Conservation (phyloP, 2,329 filamentous ascomycete genomes). For the Clonostachys rhizophaga region DNA sequence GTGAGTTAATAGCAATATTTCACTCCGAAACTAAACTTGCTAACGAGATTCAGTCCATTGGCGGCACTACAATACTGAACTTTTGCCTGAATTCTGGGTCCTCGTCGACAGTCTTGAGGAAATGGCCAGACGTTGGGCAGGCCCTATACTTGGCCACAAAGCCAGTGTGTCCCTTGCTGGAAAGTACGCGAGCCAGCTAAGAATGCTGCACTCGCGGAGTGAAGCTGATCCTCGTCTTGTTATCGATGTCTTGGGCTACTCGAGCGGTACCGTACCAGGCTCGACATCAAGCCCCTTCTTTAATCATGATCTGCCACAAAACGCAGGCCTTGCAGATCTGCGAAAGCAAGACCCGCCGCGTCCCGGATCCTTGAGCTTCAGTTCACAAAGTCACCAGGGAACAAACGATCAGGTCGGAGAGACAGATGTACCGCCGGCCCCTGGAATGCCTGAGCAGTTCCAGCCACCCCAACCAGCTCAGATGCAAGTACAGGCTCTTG, state of each 20-base stretch:
- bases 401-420: not conserved
- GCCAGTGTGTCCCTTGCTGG: slow-evolving; percentile 8
- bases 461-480: no score
- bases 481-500: no score
- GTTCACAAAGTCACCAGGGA: no score
- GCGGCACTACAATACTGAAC: slow-evolving; percentile 13
- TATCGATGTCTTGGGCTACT: slow-evolving; percentile 11
- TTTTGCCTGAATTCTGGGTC: slow-evolving; percentile 16
- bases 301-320: not conserved
- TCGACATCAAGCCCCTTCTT: slow-evolving; percentile 1
- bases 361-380: no score
- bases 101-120: slow-evolving; percentile 19
- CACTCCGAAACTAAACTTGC: not conserved
- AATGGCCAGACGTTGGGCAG: slow-evolving; percentile 19
- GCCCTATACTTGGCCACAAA: slow-evolving; percentile 2
- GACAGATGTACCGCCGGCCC: not conserved
- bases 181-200: slow-evolving; percentile 10
- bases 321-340: not conserved
- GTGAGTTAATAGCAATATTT: not conserved
- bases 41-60: slow-evolving; percentile 14
- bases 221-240: slow-evolving; percentile 3
- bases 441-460: no score
- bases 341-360: not conserved
- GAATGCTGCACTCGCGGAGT: slow-evolving; percentile 7
- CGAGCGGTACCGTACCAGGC: slow-evolving; percentile 1